Conservation (phyloP, 2,329 filamentous ascomycete genomes). For the Pseudogymnoascus sp. region DNA sequence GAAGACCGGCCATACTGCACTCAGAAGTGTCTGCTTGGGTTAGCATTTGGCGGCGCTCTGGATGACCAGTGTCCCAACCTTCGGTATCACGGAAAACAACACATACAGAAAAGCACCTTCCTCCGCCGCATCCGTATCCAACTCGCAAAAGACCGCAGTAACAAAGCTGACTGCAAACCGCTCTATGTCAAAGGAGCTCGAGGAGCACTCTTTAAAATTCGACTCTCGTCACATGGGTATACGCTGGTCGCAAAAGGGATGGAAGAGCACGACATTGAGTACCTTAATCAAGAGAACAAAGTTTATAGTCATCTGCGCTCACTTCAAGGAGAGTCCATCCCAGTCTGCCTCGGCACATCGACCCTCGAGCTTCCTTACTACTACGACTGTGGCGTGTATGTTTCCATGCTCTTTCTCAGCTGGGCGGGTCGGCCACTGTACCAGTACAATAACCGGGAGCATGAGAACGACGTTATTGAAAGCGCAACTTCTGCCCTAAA, state of each 20-base stretch:
- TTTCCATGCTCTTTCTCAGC: constrained; percentile 30
- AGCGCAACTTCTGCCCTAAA: constrained; percentile 10
- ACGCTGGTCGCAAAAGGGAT: background rate
- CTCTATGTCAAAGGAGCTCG: constrained; percentile 22
- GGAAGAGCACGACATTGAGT: background rate
- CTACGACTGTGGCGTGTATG: constrained; percentile 25
- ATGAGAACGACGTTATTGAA: constrained; percentile 12
- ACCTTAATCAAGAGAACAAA: background rate
- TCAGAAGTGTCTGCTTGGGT: constrained; percentile 22
- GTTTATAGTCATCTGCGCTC: background rate
- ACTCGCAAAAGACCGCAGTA: constrained; percentile 8
- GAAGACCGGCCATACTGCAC: constrained; percentile 25
- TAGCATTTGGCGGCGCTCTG: constrained; percentile 19
- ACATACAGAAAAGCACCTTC: background rate
- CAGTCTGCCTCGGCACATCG: constrained; percentile 29
- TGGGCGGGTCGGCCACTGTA: constrained; percentile 25
- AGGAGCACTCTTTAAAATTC: constrained; percentile 25
- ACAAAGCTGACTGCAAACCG: constrained; percentile 15
- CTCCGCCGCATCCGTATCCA: constrained; percentile 5
- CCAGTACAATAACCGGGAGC: constrained; percentile 13
- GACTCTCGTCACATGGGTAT: constrained; percentile 21
- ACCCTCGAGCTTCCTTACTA: constrained; percentile 27
- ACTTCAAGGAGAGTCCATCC: constrained; percentile 29
- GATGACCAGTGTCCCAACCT: constrained; percentile 27
- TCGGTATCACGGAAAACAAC: constrained; percentile 16